phyloP scores from a whole-genome alignment of 768 basidiomycete genomes.

The Lactarius pseudohatsudake region DNA sequence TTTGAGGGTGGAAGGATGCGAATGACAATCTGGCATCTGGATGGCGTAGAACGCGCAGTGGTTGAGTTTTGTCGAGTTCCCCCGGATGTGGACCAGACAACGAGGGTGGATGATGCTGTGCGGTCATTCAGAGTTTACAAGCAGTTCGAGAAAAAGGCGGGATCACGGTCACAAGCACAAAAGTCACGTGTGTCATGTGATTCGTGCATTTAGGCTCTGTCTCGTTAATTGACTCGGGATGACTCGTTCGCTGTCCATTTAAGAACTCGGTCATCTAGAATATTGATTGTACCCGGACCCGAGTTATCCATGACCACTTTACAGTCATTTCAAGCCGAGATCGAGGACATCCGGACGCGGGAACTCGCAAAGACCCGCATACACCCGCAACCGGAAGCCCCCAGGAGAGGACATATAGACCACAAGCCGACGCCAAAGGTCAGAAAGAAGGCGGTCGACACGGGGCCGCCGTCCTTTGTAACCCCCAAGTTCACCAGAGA shows the following conservation, averaged over 20 bases:
- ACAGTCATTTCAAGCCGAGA: conserved; percentile 70
- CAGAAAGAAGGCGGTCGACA: conserved; percentile 16
- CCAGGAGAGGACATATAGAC: conserved; percentile 12
- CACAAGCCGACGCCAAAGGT: conserved; percentile 15
- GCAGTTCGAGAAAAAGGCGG: neutral
- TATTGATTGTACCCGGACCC: neutral
- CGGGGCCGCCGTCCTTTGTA: neutral
- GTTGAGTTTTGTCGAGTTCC: conserved; percentile 61
- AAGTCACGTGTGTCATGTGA: neutral
- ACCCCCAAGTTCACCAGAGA: conserved; percentile 11
- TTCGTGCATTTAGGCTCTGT: neutral
- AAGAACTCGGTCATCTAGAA: neutral
- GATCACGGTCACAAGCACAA: neutral
- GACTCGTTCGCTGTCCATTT: conserved; percentile 19
- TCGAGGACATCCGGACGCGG: conserved; percentile 70
- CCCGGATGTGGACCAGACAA: conserved; percentile 56
- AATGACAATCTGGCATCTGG: conserved; percentile 64
- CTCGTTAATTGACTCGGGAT: conserved; percentile 11
- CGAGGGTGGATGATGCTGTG: conserved; percentile 8
- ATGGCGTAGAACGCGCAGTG: conserved; percentile 57
- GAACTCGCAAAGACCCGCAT: conserved; percentile 64
- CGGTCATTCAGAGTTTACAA: conserved; percentile 16
- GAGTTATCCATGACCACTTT: conserved; percentile 38
- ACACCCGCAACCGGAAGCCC: conserved; percentile 34
- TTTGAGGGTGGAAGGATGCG: conserved; percentile 70